A percentile compares a stretch with the other conserved stretches of the same genome.
These are phyloP conservation scores for Clarireedia sp. DNA, from an alignment of 2,329 filamentous ascomycete genomes.

Conservation along the genomic window DNA sequence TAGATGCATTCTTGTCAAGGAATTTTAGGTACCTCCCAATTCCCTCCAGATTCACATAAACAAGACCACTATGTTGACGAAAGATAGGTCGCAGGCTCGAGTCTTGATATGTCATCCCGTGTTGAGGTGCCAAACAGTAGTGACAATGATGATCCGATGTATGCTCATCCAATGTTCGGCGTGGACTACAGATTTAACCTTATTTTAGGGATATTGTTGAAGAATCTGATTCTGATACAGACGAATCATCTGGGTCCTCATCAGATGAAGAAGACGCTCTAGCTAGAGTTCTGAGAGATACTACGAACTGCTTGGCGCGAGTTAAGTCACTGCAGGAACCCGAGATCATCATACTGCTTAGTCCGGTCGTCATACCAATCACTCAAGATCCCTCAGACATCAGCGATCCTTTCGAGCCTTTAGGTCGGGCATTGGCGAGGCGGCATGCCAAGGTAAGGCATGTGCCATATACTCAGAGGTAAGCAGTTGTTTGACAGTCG, in stretches of 20 bases:
- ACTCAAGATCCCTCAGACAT: slow-evolving; percentile 35
- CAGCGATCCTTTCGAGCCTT: slow-evolving; percentile 63
- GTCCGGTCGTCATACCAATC: slow-evolving; percentile 45
- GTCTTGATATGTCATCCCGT: slow-evolving; percentile 1
- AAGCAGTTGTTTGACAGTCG: not conserved
- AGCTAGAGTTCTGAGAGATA: slow-evolving; percentile 22
- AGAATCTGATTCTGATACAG: slow-evolving; percentile 1
- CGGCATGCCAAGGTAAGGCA: slow-evolving; percentile 58
- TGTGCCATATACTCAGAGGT: slow-evolving; percentile 58
- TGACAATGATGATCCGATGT: slow-evolving; percentile 1
- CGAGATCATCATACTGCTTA: slow-evolving; percentile 53
- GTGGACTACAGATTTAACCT: not conserved
- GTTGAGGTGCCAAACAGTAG: not conserved
- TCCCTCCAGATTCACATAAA: not conserved
- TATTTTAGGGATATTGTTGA: slow-evolving; percentile 1
- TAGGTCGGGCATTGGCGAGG: slow-evolving; percentile 55
- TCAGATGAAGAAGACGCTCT: not conserved
- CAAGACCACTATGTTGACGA: slow-evolving; percentile 4
- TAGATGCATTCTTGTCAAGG: not conserved
- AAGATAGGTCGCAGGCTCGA: slow-evolving; percentile 1
- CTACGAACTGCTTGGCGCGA: slow-evolving; percentile 40
- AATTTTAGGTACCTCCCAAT: slow-evolving; percentile 1
- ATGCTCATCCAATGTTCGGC: not conserved
- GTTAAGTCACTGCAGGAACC: slow-evolving; percentile 38
- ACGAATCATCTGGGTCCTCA: not conserved